These are phyloP conservation scores for Kalmusia sp. DNA, from an alignment of 2,329 filamentous ascomycete genomes.

Conservation along the genomic window DNA sequence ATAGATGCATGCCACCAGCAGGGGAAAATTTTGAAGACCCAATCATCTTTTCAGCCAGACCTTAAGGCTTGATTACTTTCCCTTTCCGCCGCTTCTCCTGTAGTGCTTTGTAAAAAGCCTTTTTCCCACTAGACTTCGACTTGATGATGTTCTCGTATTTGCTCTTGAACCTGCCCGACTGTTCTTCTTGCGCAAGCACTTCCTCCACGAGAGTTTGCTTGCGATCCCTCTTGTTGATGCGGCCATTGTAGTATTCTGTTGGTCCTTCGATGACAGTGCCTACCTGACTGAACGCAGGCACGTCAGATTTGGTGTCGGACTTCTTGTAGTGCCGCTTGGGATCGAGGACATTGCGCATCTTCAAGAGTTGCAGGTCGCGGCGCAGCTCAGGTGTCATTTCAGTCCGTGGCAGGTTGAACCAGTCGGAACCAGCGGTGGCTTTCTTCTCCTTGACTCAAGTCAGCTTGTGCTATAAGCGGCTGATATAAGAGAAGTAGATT, in stretches of 20 bases:
- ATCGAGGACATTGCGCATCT: constrained; percentile 88
- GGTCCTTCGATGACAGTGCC: constrained; percentile 88
- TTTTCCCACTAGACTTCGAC: constrained; percentile 86
- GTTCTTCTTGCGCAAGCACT: constrained; percentile 71
- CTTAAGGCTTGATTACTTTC: constrained; percentile 43
- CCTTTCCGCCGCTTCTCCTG: constrained; percentile 63
- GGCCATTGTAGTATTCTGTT: constrained; percentile 82
- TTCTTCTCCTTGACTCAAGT: constrained; percentile 59
- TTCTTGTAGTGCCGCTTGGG: constrained; percentile 93
- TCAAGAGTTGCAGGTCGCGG: constrained; percentile 85
- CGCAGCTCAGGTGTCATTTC: constrained; percentile 84
- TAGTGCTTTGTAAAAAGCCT: constrained; percentile 84
- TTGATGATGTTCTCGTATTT: constrained; percentile 88
- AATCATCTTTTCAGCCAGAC: neutral
- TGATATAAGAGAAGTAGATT: constrained; percentile 11
- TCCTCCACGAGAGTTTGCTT: constrained; percentile 89
- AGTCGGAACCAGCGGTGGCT: constrained; percentile 77
- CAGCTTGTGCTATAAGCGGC: constrained; percentile 20
- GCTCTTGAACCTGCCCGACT: constrained; percentile 76
- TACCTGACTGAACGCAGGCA: constrained; percentile 86
- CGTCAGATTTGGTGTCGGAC: constrained; percentile 70
- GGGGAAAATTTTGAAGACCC: neutral
- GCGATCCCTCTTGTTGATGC: constrained; percentile 84
- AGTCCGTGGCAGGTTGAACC: constrained; percentile 89
- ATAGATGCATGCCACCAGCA: neutral